These are phyloP conservation scores for Lenzites betulinus DNA, from an alignment of 768 basidiomycete species.

Conservation along the genomic window DNA sequence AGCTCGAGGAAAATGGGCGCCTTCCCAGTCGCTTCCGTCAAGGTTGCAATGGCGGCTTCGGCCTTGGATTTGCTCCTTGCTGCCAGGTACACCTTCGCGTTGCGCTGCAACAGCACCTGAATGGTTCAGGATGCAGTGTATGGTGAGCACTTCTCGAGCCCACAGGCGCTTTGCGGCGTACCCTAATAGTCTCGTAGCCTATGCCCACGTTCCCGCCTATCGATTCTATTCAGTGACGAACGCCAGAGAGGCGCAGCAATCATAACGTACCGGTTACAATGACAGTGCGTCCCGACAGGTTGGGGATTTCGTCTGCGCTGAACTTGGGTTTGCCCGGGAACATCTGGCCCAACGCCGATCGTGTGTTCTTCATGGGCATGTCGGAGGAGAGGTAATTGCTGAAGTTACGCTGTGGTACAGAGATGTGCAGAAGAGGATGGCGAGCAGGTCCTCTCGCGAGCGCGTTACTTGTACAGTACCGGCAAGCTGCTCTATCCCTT, in stretches of 20 bases:
- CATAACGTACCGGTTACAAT: slow-evolving; percentile 39
- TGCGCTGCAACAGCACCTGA: slow-evolving; percentile 55
- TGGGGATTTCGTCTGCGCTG: slow-evolving; percentile 46
- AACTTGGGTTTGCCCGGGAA: slow-evolving; percentile 40
- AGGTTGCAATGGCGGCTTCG: slow-evolving; percentile 50
- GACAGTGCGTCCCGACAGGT: slow-evolving; percentile 38
- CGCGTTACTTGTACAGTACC: no score
- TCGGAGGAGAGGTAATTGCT: no score
- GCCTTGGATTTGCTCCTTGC: slow-evolving; percentile 48
- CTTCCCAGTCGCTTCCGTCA: slow-evolving; percentile 49
- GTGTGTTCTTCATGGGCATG: no score
- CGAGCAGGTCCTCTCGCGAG: no score
- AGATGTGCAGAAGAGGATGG: no score
- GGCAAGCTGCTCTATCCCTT: no score
- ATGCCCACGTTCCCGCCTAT: slow-evolving; percentile 37
- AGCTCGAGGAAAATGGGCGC: slow-evolving; percentile 46
- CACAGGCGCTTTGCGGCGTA: neutral
- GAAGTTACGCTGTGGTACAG: no score
- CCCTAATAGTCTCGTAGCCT: slow-evolving; percentile 57
- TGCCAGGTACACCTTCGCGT: slow-evolving; percentile 70
- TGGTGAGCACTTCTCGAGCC: neutral
- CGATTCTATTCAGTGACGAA: no score
- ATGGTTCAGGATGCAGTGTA: neutral
- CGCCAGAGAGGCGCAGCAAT: no score
- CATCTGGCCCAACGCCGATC: slow-evolving; percentile 36